These are phyloP conservation scores for Hydnum rufescens DNA, from an alignment of 768 basidiomycete genomes.

Conservation along the genomic window DNA sequence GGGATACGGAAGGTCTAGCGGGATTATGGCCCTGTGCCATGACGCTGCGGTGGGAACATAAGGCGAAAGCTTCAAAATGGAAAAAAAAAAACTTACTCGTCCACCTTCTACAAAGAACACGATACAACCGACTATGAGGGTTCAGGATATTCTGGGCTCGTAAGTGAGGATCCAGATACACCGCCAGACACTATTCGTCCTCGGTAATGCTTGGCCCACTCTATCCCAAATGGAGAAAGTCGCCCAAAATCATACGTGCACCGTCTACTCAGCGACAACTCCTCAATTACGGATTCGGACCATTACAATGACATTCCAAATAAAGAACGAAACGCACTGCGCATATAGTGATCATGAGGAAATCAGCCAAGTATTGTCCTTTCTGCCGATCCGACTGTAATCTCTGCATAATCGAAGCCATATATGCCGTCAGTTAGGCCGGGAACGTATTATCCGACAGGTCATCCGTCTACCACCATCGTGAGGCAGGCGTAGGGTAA, in stretches of 20 bases:
- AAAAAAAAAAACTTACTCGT: not conserved
- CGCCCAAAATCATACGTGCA: slow-evolving; percentile 1
- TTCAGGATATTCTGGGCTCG: not conserved
- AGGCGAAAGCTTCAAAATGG: not conserved
- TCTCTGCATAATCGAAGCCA: not conserved
- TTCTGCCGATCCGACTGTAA: not conserved
- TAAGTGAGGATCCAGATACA: not conserved
- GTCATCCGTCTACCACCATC: slow-evolving; percentile 30
- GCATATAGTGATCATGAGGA: not conserved
- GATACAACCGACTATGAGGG: too few relatives aligned
- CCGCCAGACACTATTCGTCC: not conserved
- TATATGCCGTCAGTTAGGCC: slow-evolving; percentile 22
- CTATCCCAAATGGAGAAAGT: not conserved
- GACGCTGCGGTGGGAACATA: not conserved
- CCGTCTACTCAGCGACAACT: not conserved
- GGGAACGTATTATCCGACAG: slow-evolving; percentile 42
- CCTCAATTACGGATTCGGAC: not conserved
- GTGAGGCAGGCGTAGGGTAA: too few relatives aligned
- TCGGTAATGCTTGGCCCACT: not conserved
- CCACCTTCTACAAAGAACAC: not conserved
- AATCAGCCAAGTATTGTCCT: not conserved
- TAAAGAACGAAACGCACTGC: not conserved
- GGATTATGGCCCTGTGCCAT: slow-evolving; percentile 20
- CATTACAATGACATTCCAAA: too few relatives aligned
- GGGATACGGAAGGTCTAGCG: too few relatives aligned